phyloP scores from a whole-genome alignment of 805 yeast genomes.

The Saccharomyces cerevisiae region DNA sequence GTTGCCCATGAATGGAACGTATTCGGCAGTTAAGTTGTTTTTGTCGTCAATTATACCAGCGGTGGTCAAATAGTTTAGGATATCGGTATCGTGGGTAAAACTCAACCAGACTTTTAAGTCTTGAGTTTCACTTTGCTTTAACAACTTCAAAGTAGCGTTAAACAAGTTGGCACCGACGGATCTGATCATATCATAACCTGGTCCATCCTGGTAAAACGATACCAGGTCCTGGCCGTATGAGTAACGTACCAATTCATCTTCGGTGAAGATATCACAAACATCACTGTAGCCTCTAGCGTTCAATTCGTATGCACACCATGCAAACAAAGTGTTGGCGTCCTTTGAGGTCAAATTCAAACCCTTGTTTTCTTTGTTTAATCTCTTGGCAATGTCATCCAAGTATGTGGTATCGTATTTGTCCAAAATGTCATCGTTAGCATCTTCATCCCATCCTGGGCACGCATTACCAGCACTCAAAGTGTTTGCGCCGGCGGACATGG shows the following conservation, averaged over 20 bases:
- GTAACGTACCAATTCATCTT: constrained; percentile 54
- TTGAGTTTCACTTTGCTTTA: constrained; percentile 42
- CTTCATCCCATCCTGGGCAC: constrained; percentile 33
- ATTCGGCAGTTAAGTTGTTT: constrained; percentile 36
- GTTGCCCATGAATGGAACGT: constrained; percentile 37
- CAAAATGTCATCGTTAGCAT: constrained; percentile 10
- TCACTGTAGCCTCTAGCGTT: constrained; percentile 60
- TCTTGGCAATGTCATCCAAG: constrained; percentile 44
- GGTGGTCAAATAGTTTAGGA: constrained; percentile 54
- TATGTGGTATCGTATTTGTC: constrained; percentile 28
- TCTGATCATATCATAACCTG: constrained; percentile 50
- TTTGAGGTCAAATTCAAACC: constrained; percentile 42
- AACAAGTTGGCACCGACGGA: constrained; percentile 56
- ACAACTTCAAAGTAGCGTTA: constrained; percentile 42
- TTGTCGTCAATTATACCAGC: constrained; percentile 42
- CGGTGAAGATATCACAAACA: constrained; percentile 61
- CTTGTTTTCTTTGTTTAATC: constrained; percentile 49
- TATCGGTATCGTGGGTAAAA: constrained; percentile 68
- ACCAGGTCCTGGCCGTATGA: constrained; percentile 53
- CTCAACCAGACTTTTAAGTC: constrained; percentile 53
- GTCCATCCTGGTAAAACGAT: constrained; percentile 55
- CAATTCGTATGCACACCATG: constrained; percentile 67
- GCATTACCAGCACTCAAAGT: constrained; percentile 41
- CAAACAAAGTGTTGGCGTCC: constrained; percentile 48
- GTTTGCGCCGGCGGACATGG: constrained; percentile 39